Conservation (phyloP, 2,329 filamentous ascomycete species). For the Diaporthe vaccinii region DNA sequence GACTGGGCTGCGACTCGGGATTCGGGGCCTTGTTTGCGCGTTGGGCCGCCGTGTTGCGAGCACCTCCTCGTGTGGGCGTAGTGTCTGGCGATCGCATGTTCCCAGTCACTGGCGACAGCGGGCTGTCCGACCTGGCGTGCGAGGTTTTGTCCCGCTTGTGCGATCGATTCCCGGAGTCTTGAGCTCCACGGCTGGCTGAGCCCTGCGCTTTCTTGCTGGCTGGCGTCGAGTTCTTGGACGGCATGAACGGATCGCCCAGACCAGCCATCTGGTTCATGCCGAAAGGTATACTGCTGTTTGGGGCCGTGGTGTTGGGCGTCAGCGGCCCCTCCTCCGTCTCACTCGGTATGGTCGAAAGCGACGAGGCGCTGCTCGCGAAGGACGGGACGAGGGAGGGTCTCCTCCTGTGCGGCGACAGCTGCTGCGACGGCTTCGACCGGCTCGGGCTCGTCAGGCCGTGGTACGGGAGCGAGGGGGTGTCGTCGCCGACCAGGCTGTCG, state of each 20-base stretch:
- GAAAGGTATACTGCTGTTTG: conserved; percentile 32
- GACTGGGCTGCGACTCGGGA: background rate
- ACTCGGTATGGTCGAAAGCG: conserved; percentile 70
- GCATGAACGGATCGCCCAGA: conserved; percentile 32
- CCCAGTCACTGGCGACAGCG: conserved; percentile 36
- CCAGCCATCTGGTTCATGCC: conserved; percentile 35
- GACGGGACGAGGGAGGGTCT: conserved; percentile 47
- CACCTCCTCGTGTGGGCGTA: conserved; percentile 20
- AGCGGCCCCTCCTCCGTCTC: conserved; percentile 59
- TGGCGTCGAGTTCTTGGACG: conserved; percentile 4
- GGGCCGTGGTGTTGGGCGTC: conserved; percentile 32
- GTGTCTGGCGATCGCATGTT: conserved; percentile 36
- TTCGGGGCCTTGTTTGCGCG: background rate
- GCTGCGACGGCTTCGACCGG: conserved; percentile 41
- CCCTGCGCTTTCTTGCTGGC: background rate
- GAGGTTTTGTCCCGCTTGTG: conserved; percentile 18
- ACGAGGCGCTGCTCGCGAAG: conserved; percentile 60
- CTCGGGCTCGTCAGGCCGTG: conserved; percentile 59
- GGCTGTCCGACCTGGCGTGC: conserved; percentile 30
- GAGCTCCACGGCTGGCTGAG: conserved; percentile 2
- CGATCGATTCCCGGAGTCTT: conserved; percentile 1
- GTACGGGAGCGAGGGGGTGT: conserved; percentile 53
- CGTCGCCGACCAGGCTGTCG: conserved; percentile 57
- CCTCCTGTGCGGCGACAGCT: conserved; percentile 35
- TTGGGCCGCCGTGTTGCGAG: background rate